phyloP scores from a whole-genome alignment of 2,329 filamentous ascomycete genomes.

The Byssothecium circinans region DNA sequence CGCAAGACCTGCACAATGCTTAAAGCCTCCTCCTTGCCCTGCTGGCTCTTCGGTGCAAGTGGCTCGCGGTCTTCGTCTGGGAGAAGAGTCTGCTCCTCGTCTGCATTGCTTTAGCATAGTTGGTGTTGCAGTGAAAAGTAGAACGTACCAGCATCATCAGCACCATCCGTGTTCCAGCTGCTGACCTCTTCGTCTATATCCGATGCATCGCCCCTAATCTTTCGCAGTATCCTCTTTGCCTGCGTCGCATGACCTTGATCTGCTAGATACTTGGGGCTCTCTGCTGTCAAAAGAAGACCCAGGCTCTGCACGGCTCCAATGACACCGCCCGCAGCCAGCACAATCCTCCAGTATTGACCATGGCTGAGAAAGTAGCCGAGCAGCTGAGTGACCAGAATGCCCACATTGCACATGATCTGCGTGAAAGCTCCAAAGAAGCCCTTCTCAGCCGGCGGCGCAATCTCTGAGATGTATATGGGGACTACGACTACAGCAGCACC shows the following conservation, averaged over 20 bases:
- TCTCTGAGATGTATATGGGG: slow-evolving; percentile 91
- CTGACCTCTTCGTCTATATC: slow-evolving; percentile 75
- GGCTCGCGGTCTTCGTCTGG: slow-evolving; percentile 40
- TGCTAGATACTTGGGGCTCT: slow-evolving; percentile 87
- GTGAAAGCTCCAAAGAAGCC: slow-evolving; percentile 84
- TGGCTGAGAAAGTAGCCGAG: slow-evolving; percentile 86
- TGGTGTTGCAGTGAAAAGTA: neutral
- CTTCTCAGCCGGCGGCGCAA: slow-evolving; percentile 69
- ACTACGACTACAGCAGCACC: slow-evolving; percentile 91
- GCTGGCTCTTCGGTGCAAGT: slow-evolving; percentile 26
- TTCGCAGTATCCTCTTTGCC: slow-evolving; percentile 70
- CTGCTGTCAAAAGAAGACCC: slow-evolving; percentile 71
- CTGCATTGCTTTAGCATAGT: slow-evolving; percentile 31
- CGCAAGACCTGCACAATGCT: slow-evolving; percentile 60
- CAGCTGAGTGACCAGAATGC: slow-evolving; percentile 80
- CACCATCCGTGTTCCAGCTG: slow-evolving; percentile 45
- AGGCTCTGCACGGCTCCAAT: slow-evolving; percentile 69
- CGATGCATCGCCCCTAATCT: slow-evolving; percentile 69
- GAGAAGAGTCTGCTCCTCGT: slow-evolving; percentile 74
- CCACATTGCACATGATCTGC: slow-evolving; percentile 90
- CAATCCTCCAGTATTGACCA: slow-evolving; percentile 78
- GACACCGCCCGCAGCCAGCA: slow-evolving; percentile 71
- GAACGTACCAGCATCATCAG: slow-evolving; percentile 16
- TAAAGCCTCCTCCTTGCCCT: slow-evolving; percentile 40
- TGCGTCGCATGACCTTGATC: slow-evolving; percentile 61